Evolutionary conservation across 1,284 basidiomycete species (phyloP).

Genomic region (Marasmius sp.): DNA sequence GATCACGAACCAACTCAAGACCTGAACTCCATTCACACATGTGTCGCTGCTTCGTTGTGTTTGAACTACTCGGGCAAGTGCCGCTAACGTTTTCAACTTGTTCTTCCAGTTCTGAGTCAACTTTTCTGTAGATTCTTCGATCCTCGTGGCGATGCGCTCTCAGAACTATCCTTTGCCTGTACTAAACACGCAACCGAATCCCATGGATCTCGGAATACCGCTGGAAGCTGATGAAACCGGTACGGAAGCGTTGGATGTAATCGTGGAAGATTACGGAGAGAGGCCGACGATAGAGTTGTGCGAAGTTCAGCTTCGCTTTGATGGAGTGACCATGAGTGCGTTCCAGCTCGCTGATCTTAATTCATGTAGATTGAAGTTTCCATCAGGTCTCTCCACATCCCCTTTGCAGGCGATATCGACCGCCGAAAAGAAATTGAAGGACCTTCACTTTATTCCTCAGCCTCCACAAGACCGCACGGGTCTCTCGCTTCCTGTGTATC

Average conservation of each 20-base stretch:
- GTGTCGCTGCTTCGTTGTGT: constrained; percentile 62
- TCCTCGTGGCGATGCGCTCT: constrained; percentile 67
- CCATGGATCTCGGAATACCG: constrained; percentile 46
- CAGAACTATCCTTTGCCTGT: constrained; percentile 37
- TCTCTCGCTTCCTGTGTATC: constrained; percentile 33
- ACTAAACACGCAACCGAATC: constrained; percentile 28
- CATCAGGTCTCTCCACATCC: constrained; percentile 17
- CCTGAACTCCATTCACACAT: constrained; percentile 46
- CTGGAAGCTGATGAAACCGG: constrained; percentile 34
- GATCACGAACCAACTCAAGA: constrained; percentile 33
- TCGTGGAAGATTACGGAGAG: constrained; percentile 63
- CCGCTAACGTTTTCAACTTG: neutral
- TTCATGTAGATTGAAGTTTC: constrained; percentile 3
- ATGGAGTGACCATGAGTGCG: constrained; percentile 44
- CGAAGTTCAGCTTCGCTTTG: constrained; percentile 54
- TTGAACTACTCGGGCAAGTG: constrained; percentile 61
- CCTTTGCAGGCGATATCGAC: constrained; percentile 29
- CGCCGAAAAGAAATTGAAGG: constrained; percentile 18
- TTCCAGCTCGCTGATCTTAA: constrained; percentile 13
- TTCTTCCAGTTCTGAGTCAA: neutral
- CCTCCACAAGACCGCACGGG: constrained; percentile 12
- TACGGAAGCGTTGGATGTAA: constrained; percentile 31
- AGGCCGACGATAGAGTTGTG: constrained; percentile 61
- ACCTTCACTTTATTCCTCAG: constrained; percentile 18
- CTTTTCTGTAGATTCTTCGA: constrained; percentile 46